These are phyloP conservation scores for Prunus kanzakura DNA, from an alignment of 306 rosid species.

Conservation along the genomic window DNA sequence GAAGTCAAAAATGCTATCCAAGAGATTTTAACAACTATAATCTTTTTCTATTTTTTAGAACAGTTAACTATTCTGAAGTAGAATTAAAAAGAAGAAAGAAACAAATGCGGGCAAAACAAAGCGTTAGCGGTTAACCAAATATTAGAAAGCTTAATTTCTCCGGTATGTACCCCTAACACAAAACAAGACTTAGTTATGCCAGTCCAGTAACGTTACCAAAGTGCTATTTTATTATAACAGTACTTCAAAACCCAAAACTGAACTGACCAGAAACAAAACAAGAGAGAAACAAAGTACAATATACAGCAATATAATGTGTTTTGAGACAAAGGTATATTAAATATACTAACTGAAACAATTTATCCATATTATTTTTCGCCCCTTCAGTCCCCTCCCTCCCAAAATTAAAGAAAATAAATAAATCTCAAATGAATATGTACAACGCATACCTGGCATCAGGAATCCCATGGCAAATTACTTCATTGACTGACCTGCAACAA, in stretches of 20 bases:
- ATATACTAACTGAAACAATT: not conserved
- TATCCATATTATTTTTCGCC: not conserved
- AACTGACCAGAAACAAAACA: not conserved
- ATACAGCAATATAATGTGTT: not conserved
- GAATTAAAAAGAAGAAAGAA: not conserved
- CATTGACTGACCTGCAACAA: slow-evolving; percentile 84
- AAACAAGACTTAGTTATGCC: not conserved
- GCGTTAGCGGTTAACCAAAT: not conserved
- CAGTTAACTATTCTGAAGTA: not conserved
- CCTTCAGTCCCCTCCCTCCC: not conserved
- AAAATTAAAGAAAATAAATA: not conserved
- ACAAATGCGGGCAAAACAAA: not conserved
- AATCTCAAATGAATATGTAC: not conserved
- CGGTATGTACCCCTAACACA: not conserved
- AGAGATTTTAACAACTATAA: not conserved
- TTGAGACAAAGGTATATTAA: not conserved
- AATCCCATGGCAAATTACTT: slow-evolving; percentile 98
- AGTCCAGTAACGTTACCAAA: not conserved
- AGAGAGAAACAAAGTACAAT: not conserved
- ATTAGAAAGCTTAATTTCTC: not conserved
- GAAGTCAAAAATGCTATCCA: not conserved
- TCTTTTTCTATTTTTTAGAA: no score
- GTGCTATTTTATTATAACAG: not conserved
- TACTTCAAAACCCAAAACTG: not conserved
- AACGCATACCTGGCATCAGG: slow-evolving; percentile 85